These are phyloP conservation scores for Macroventuria anomochaeta DNA, from an alignment of 2,329 filamentous ascomycete species.

Conservation along the genomic window DNA sequence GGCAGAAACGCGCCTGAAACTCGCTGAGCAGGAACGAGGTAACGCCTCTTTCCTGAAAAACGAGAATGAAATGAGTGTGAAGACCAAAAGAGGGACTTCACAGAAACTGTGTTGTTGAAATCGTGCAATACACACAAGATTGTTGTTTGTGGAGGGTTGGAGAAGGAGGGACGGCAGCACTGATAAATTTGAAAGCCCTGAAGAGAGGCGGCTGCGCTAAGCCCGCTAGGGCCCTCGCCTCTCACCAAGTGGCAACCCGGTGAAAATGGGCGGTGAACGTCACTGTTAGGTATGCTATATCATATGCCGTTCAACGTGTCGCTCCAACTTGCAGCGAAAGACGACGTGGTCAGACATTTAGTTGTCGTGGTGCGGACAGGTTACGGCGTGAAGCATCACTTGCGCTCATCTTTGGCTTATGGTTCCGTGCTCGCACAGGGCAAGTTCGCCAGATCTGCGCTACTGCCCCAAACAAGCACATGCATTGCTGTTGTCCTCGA, in stretches of 20 bases:
- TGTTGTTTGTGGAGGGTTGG: constrained; percentile 39
- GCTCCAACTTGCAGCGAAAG: constrained; percentile 6
- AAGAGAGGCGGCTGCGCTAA: constrained; percentile 25
- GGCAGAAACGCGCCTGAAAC: constrained; percentile 52
- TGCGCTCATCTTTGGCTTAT: constrained; percentile 1
- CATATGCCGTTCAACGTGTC: constrained; percentile 18
- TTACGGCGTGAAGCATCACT: constrained; percentile 1
- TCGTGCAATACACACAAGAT: constrained; percentile 42
- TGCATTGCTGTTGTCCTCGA: constrained; percentile 6
- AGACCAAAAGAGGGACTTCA: constrained; percentile 52
- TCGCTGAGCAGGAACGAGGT: constrained; percentile 47
- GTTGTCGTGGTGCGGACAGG: constrained; percentile 7
- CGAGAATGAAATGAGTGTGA: constrained; percentile 50
- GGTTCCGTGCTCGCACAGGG: constrained; percentile 11
- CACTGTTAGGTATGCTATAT: constrained; percentile 13
- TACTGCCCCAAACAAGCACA: constrained; percentile 11
- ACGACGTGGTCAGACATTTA: constrained; percentile 4
- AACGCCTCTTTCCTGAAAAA: constrained; percentile 48
- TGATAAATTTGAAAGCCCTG: constrained; percentile 33
- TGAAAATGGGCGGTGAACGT: constrained; percentile 37
- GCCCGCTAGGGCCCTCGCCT: constrained; percentile 24
- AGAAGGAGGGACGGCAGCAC: constrained; percentile 29
- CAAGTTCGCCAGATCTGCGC: constrained; percentile 16
- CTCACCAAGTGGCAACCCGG: constrained; percentile 27
- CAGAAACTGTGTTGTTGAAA: constrained; percentile 39